Evolutionary conservation across 2,329 filamentous ascomycete species (phyloP), one percentile per base, ranked within the genome.

Genomic region (Penicillium palitans): DNA sequence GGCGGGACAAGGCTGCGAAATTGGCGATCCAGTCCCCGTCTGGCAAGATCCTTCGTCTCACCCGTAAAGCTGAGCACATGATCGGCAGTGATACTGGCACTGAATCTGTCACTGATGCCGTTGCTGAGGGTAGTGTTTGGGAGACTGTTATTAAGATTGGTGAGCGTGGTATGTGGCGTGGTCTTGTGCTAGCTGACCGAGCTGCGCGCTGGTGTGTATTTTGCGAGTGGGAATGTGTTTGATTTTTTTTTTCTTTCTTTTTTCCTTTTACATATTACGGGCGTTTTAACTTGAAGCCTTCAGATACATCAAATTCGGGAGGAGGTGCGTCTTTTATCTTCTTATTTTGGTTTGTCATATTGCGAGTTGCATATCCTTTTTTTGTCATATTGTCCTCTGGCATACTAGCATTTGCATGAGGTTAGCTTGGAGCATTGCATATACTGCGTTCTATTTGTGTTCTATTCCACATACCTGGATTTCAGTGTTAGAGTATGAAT

Each of bases 11-110:
- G 75, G 93, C 95, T 2, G 95, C 95, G 6, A 99, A 99, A 76
- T 77, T 99, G 54, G 95, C 95, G 0, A 93, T 99, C 56, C 95
- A 99, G 76, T 91, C 90, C 6, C 95, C 95, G 0, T 90, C 89
- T 31, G 95, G 96, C 61, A 98, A 98, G 79, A 98, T 99, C 66
- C 84, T 98, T 59, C 83, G 95, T 53, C 81, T 81, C 33, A 80
- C 73, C 29, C 75, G 79, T 27, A 81, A 80, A 61, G 74, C 76
- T 7, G 79, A 81, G 42, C 77, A 80, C 55, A 76, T 78, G 71
- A 69, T 76, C 51, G 68, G 73, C 39, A 64, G 68, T 8, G 72
- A 66, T 17, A 69, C 60, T 41, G 62, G 64, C 27, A 64, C 65
- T n/a, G 72, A 75, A 47, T 72, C 72, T 7, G 59, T 70, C 17